Conservation (phyloP, 495 filamentous ascomycete genomes). For the Xylaria nigripes region DNA sequence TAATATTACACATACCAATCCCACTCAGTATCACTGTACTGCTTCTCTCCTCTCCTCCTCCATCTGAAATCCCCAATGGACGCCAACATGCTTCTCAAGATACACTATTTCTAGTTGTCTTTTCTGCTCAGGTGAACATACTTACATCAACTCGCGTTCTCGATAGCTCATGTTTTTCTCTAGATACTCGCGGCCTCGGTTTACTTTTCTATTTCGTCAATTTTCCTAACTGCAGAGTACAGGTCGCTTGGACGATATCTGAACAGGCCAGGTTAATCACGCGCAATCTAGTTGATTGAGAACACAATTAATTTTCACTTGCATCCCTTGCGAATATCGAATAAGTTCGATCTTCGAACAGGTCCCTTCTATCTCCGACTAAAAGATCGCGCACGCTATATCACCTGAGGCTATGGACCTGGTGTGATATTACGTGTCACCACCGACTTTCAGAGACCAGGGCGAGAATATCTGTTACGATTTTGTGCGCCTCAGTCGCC, state of each 20-base stretch:
- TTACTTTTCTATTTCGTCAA: background rate
- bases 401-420: constrained; percentile 13
- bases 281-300: background rate
- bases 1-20: background rate
- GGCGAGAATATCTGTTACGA: constrained; percentile 9
- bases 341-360: background rate
- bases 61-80: background rate
- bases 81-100: background rate
- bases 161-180: constrained; percentile 1
- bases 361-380: background rate
- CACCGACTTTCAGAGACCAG: constrained; percentile 15
- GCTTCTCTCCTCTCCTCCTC: background rate
- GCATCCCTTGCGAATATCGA: background rate
- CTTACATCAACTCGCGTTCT: background rate
- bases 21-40: background rate
- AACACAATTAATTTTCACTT: background rate
- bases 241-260: background rate
- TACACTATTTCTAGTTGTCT: constrained; percentile 1
- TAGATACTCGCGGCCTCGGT: background rate
- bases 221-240: background rate
- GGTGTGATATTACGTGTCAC: constrained; percentile 6
- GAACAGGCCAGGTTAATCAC: background rate
- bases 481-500: constrained; percentile 10
- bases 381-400: background rate
- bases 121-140: background rate